Evolutionary conservation across 495 filamentous ascomycete species (phyloP), one percentile per base, ranked within the genome.

Genomic region (Xanthoparmelia taractica): DNA sequence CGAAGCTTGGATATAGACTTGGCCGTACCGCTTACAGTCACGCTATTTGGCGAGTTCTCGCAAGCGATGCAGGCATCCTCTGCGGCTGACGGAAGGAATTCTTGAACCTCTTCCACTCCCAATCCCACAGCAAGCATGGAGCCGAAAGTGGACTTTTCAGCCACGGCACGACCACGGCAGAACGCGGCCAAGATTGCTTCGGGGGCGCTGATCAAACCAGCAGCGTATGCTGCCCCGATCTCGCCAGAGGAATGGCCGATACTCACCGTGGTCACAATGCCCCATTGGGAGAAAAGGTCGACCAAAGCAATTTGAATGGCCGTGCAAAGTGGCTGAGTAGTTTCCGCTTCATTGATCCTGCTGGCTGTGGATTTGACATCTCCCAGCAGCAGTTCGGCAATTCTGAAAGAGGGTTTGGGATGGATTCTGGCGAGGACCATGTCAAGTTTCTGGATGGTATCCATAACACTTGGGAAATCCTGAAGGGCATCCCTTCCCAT

Each of bases 241-340:
- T 88, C 85, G 23, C 85, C 85, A 5, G 78, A 82, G 0, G 84
- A 87, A 68, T 88, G 85, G 8, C 85, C 85, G 18, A 82, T 68
- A 6, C 82, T 80, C 2, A 76, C 72, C 17, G 71, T 60, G 20
- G 82, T 79, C 0, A 40, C 31, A 11, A 85, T 68, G 4, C 75
- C 76, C 50, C 80, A 72, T 20, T 71, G 72, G 27, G 54, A 60
- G 1, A 85, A 67, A 6, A 80, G 65, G 37, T 82, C 71, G 0
- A 85, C 63, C 0, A 75, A 57, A 6, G 65, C 80, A n/a, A 86
- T 72, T 65, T 86, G 84, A 0, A 85, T 54, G 0, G 82, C 83
- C 0, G 74, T 78, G 56, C 72, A 77, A 7, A 77, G n/a, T 0
- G 76, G 69, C 66, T 81, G 79, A 6, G 70, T 68, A 29, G 71